phyloP scores from a whole-genome alignment of 2,329 filamentous ascomycete genomes.

The Talaromyces albobiverticillius region DNA sequence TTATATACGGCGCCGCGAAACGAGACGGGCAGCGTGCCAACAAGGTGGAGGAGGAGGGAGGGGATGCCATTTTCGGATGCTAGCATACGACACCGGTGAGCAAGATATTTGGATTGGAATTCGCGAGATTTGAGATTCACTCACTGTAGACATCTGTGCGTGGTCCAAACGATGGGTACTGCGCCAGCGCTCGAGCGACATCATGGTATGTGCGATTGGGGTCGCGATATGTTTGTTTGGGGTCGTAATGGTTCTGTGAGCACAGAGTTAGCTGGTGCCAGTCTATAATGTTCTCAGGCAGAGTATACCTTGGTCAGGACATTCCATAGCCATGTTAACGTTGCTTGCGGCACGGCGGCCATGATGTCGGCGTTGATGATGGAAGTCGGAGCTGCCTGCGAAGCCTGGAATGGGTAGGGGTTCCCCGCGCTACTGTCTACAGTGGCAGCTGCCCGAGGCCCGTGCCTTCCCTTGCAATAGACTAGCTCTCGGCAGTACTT shows the following conservation, averaged over 20 bases:
- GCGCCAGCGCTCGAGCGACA: constrained; percentile 75
- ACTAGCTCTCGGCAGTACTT: too few relatives aligned
- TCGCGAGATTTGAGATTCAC: too few relatives aligned
- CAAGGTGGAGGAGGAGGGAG: constrained; percentile 79
- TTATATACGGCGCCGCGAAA: constrained; percentile 88
- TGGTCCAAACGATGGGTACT: constrained; percentile 75
- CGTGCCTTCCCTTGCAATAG: neutral
- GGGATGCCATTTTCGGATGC: constrained; percentile 86
- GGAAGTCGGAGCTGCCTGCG: neutral
- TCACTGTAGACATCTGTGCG: constrained; percentile 94
- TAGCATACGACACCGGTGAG: constrained; percentile 34
- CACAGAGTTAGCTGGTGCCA: neutral
- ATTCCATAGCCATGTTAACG: constrained; percentile 93
- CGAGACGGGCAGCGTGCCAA: constrained; percentile 83
- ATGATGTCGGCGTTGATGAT: constrained; percentile 29
- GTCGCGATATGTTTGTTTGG: constrained; percentile 80
- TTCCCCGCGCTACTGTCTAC: too few relatives aligned
- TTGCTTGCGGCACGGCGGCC: constrained; percentile 77
- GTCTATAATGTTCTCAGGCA: neutral
- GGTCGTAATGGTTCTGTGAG: constrained; percentile 34
- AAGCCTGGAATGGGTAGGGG: too few relatives aligned
- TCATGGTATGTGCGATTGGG: constrained; percentile 91
- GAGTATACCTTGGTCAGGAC: constrained; percentile 69
- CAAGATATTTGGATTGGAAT: too few relatives aligned
- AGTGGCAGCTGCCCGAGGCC: neutral